phyloP scores from a whole-genome alignment of 805 yeast species.

The Starmerella khaoyaiensis region DNA sequence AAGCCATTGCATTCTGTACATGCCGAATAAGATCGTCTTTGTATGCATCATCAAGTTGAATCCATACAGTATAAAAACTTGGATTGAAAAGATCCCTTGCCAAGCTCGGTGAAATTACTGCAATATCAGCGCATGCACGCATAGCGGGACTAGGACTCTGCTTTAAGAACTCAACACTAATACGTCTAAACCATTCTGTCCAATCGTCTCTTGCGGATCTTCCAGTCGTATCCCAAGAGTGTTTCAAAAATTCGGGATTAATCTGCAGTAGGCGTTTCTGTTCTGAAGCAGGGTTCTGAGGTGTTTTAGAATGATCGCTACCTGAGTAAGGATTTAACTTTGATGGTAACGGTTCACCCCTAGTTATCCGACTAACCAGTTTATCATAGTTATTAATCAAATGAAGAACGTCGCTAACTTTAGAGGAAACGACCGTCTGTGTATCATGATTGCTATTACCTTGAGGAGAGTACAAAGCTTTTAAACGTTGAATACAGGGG shows the following conservation, averaged over 20 bases:
- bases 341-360: conserved; percentile 78
- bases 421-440: conserved; percentile 58
- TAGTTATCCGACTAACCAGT: conserved; percentile 59
- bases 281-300: conserved; percentile 39
- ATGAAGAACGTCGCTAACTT: conserved; percentile 52
- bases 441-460: conserved; percentile 4
- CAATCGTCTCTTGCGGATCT: conserved; percentile 88
- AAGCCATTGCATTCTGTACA: conserved; percentile 72
- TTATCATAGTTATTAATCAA: conserved; percentile 52
- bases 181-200: conserved; percentile 91
- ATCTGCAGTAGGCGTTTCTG: conserved; percentile 64
- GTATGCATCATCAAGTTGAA: conserved; percentile 72
- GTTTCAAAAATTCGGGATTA: conserved; percentile 49
- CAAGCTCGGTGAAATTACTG: conserved; percentile 72
- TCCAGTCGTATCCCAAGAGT: conserved; percentile 85
- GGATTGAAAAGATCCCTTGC: conserved; percentile 82
- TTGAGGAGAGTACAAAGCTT: conserved; percentile 7
- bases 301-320: conserved; percentile 33
- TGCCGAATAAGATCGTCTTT: conserved; percentile 82
- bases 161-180: conserved; percentile 71
- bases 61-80: conserved; percentile 93
- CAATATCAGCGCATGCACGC: conserved; percentile 82
- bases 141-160: conserved; percentile 92
- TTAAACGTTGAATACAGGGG: conserved; percentile 18
- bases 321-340: conserved; percentile 40